A percentile compares a stretch with the other conserved stretches of the same genome.
These are phyloP conservation scores for Fusarium clavum DNA, from an alignment of 2,329 filamentous ascomycete genomes.

Conservation along the genomic window DNA sequence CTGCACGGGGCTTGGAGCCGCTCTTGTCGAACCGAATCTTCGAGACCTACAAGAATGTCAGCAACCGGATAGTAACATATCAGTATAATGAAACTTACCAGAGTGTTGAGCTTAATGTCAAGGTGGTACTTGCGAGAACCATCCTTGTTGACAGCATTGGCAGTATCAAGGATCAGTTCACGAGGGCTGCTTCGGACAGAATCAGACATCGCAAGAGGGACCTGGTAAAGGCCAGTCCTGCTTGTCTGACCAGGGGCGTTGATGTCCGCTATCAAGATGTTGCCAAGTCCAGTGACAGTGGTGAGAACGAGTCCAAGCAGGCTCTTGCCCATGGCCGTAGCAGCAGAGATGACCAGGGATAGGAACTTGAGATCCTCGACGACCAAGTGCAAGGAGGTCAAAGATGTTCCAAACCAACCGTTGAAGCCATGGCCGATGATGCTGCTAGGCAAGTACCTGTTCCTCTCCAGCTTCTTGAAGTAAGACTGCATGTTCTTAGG, in stretches of 20 bases:
- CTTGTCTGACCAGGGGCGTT: conserved; percentile 42
- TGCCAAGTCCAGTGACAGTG: conserved; percentile 41
- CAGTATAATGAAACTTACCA: conserved; percentile 1
- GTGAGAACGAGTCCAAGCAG: conserved; percentile 30
- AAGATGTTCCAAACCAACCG: conserved; percentile 51
- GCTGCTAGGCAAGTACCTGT: conserved; percentile 54
- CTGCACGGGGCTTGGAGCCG: conserved; percentile 47
- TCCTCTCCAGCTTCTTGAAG: conserved; percentile 57
- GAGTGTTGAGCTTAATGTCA: conserved; percentile 44
- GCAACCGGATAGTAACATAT: fast-evolving
- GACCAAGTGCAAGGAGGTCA: conserved; percentile 40
- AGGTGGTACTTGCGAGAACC: conserved; percentile 47
- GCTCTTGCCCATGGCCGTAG: conserved; percentile 44
- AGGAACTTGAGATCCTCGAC: conserved; percentile 48
- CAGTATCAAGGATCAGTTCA: conserved; percentile 62
- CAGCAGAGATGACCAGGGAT: conserved; percentile 44
- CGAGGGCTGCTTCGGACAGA: conserved; percentile 65
- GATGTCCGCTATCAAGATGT: conserved; percentile 46
- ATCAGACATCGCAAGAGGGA: conserved; percentile 67
- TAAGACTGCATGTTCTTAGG: conserved; percentile 56
- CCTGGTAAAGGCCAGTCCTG: conserved; percentile 60
- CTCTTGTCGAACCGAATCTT: conserved; percentile 53
- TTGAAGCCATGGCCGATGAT: conserved; percentile 56
- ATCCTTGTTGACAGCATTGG: conserved; percentile 37
- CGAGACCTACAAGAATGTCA: conserved; percentile 33